Evolutionary conservation across 1,284 basidiomycete genomes (phyloP).

Genomic region (Filobasidium uniguttulatum): DNA sequence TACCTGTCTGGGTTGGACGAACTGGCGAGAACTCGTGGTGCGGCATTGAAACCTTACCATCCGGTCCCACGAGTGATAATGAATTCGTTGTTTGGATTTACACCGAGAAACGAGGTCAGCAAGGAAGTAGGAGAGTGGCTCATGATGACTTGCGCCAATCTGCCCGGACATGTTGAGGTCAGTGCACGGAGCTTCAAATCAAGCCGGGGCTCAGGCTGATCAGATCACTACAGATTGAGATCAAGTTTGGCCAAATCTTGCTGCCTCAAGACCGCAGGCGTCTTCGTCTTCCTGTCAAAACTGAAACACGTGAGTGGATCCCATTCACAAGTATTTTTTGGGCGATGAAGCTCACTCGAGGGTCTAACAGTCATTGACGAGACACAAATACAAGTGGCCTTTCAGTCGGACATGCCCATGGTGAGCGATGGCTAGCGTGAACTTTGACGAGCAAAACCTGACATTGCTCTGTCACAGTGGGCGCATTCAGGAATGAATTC

Average conservation of each 20-base stretch:
- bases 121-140: constrained; percentile 82
- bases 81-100: constrained; percentile 56
- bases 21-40: not conserved
- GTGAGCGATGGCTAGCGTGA: constrained; percentile 42
- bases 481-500: constrained; percentile 78
- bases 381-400: constrained; percentile 9
- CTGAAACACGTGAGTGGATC: constrained; percentile 65
- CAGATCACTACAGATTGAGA: constrained; percentile 58
- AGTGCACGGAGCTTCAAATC: constrained; percentile 15
- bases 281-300: constrained; percentile 53
- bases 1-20: not conserved
- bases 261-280: constrained; percentile 49
- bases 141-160: constrained; percentile 33
- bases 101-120: constrained; percentile 89
- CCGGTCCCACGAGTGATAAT: constrained; percentile 11
- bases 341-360: not conserved
- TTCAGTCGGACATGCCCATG: constrained; percentile 56
- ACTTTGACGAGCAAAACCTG: constrained; percentile 11
- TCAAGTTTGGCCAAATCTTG: constrained; percentile 73
- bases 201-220: not conserved
- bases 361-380: not conserved
- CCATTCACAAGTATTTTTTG: not conserved
- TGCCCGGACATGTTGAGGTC: constrained; percentile 40
- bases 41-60: not conserved
- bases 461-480: constrained; percentile 39